Base-by-base conservation (phyloP, 805 yeast species). In the Candida saitoana region DNA sequence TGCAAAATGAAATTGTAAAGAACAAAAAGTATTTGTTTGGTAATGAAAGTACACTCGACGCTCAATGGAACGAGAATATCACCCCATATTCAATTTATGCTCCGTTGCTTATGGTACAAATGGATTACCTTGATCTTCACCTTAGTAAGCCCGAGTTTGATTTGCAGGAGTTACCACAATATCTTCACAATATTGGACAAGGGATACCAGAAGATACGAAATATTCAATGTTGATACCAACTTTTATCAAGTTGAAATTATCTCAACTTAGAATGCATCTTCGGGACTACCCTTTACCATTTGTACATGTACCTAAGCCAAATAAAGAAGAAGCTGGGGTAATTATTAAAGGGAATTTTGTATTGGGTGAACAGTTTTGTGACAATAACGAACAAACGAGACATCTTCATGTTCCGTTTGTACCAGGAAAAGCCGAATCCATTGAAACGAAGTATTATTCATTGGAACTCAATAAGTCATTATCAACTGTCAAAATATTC, bases 211-310 rank as follows among this genome's bases (percentile, higher is more conserved):
- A 56, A 40, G 87, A 84, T 43, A 78, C 88, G 0, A 55, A 69
- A 39, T 90, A 79, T 57, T 79, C 91, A 1, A 68, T 86, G 15
- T 56, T 83, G 56, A 52, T 89, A 2, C 97, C 97, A 0, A 52
- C 80, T 41, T 66, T 67, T 57, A 34, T 84, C 11, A 77, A 81
- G 41, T 64, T 86, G 39, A 69, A 64, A 12, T 66, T 86, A 30
- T 63, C 66, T 3, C 95, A 87, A 52, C 56, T 82, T 9, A 65
- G 93, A 45, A 72, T 80, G 51, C 91, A 86, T 56, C 51, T 90
- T 45, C 68, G 93, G 41, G 98, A 90, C 54, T 88, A 84, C 55
- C 97, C 97, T 0, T 54, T 91, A 12, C 97, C 98, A 0, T 63
- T 90, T 38, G 59, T 87, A 6, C 80, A 80, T 48, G 77, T 90